Evolutionary conservation across 2,329 filamentous ascomycete genomes (phyloP).

Genomic region (Aspergillus sp.): DNA sequence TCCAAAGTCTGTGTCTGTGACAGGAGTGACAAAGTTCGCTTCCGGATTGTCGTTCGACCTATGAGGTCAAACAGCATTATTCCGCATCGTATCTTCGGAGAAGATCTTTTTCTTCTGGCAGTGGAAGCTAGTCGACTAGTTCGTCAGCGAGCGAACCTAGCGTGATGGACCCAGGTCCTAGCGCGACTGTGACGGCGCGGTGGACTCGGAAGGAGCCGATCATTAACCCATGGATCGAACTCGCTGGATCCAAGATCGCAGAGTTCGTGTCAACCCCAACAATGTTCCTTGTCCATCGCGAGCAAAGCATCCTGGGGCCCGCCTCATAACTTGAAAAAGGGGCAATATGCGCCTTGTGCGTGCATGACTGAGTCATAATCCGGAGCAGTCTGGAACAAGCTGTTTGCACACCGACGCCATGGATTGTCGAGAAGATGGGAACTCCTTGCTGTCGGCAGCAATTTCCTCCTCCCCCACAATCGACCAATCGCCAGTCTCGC

Average conservation of each 20-base stretch:
- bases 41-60: background rate
- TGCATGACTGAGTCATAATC: background rate
- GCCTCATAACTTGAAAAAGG: background rate
- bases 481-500: background rate
- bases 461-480: background rate
- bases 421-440: background rate
- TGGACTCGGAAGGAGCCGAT: slow-evolving; percentile 12
- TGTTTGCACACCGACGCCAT: too few relatives aligned
- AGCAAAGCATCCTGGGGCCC: background rate
- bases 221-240: slow-evolving; percentile 9
- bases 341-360: background rate
- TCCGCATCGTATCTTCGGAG: too few relatives aligned
- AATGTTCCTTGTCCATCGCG: background rate
- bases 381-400: too few relatives aligned
- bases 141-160: slow-evolving; percentile 4
- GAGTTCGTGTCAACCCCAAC: background rate
- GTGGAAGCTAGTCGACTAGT: background rate
- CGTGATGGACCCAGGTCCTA: slow-evolving; percentile 1
- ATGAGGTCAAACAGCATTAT: background rate
- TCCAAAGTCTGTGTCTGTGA: background rate
- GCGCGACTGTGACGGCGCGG: background rate
- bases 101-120: background rate
- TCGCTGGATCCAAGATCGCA: background rate
- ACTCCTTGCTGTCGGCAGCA: background rate
- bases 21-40: background rate